These are phyloP conservation scores for Pachysandra terminalis DNA, from an alignment of 164 flowering plant species.

Conservation along the genomic window DNA sequence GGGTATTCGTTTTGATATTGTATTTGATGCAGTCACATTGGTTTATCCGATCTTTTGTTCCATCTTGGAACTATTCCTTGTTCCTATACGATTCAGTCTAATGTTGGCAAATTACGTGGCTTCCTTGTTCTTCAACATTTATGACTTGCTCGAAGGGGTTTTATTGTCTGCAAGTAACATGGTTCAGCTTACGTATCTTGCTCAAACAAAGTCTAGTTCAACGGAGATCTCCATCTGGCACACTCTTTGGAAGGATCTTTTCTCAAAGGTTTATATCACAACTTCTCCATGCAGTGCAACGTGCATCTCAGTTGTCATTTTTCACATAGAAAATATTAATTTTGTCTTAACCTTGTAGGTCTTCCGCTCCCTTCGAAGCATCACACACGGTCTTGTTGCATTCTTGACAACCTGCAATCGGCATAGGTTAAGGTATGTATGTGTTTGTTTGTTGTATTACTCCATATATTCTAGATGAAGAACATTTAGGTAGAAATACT, in stretches of 20 bases:
- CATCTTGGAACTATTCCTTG: conserved; percentile 19
- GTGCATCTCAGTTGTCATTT: not conserved
- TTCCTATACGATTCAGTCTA: conserved; percentile 23
- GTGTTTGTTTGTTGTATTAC: not conserved
- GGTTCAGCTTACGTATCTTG: not conserved
- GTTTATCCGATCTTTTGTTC: conserved; percentile 19
- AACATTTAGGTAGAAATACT: not conserved
- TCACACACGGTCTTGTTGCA: conserved; percentile 15
- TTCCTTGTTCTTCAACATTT: conserved; percentile 16
- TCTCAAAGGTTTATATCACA: conserved; percentile 12
- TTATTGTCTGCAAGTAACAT: conserved; percentile 3
- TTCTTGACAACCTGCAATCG: conserved; percentile 20
- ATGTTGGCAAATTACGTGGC: conserved; percentile 16
- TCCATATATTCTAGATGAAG: not conserved
- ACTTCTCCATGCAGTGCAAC: too few relatives aligned
- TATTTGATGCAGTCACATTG: conserved; percentile 13
- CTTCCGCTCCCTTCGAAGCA: conserved; percentile 21
- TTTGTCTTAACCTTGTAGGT: conserved; percentile 8
- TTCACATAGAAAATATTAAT: not conserved
- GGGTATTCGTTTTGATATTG: not conserved
- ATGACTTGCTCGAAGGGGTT: conserved; percentile 12
- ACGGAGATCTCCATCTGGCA: conserved; percentile 13
- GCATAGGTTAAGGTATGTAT: conserved; percentile 20
- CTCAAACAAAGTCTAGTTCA: conserved; percentile 9
- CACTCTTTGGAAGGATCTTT: conserved; percentile 21